Evolutionary conservation across 176 grass and related monocot genomes (phyloP).

Genomic region (Zea luxurians): DNA sequence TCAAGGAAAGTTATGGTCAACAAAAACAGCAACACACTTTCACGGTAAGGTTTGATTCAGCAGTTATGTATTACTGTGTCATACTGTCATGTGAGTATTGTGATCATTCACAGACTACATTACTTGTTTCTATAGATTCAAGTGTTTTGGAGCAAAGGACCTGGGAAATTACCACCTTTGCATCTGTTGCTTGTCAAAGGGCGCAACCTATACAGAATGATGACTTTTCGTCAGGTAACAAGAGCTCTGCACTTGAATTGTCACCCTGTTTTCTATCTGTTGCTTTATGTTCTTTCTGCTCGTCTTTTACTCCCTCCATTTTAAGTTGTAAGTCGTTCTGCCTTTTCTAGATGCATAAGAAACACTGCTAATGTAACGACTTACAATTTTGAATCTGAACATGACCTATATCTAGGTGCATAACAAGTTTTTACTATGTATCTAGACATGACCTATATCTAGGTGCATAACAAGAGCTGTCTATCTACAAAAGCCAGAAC

Average conservation of each 20-base stretch:
- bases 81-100: neutral
- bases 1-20: slow-evolving; percentile 80
- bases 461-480: too few relatives aligned
- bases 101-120: slow-evolving; percentile 1
- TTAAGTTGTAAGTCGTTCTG: too few relatives aligned
- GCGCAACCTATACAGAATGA: slow-evolving; percentile 74
- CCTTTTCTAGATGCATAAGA: too few relatives aligned
- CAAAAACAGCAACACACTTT: slow-evolving; percentile 78
- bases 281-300: neutral
- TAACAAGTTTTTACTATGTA: too few relatives aligned
- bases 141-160: slow-evolving; percentile 70
- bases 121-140: slow-evolving; percentile 52
- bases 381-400: too few relatives aligned
- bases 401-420: too few relatives aligned
- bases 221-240: slow-evolving; percentile 67
- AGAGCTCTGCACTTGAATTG: neutral
- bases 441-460: too few relatives aligned
- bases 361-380: too few relatives aligned
- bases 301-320: neutral
- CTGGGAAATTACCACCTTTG: slow-evolving; percentile 50
- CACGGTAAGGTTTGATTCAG: slow-evolving; percentile 47
- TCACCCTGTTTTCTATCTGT: neutral
- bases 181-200: slow-evolving; percentile 70
- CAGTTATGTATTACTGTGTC: slow-evolving; percentile 18
- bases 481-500: neutral